These are phyloP conservation scores for Meira nashicola DNA, from an alignment of 1,284 basidiomycete genomes.

Conservation along the genomic window DNA sequence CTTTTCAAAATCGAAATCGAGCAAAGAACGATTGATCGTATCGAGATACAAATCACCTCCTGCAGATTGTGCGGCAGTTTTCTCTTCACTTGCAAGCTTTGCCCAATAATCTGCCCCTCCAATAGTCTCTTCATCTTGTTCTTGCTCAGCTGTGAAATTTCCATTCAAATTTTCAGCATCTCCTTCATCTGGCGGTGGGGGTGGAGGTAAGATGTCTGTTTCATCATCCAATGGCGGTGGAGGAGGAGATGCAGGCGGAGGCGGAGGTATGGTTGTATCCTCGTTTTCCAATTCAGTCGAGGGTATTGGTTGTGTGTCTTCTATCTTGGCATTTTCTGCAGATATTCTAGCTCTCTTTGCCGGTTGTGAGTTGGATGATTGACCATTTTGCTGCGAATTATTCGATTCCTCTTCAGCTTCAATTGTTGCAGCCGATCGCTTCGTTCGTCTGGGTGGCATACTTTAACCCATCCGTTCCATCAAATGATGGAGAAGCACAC, in stretches of 20 bases:
- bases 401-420: neutral
- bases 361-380: no score
- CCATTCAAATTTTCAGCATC: slow-evolving; percentile 11
- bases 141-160: slow-evolving; percentile 15
- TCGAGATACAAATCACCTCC: slow-evolving; percentile 90
- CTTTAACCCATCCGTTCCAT: neutral
- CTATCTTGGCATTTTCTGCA: neutral
- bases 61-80: slow-evolving; percentile 37
- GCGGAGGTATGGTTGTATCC: neutral
- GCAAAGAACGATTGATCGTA: slow-evolving; percentile 60
- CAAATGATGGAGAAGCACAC: neutral
- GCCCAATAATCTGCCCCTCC: slow-evolving; percentile 41
- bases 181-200: slow-evolving; percentile 21
- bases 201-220: slow-evolving; percentile 21
- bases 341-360: no score
- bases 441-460: neutral
- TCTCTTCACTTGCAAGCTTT: slow-evolving; percentile 43
- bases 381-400: neutral
- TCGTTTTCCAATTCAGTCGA: neutral
- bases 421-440: neutral
- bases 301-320: neutral
- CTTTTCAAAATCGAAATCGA: slow-evolving; percentile 99
- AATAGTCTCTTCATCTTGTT: slow-evolving; percentile 20
- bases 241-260: slow-evolving; percentile 11
- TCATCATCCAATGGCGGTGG: slow-evolving; percentile 18